Percentiles rank a stretch among this genome's conserved stretches.
phyloP scores from a whole-genome alignment of 257 asterid genomes.

The Mitragyna speciosa region DNA sequence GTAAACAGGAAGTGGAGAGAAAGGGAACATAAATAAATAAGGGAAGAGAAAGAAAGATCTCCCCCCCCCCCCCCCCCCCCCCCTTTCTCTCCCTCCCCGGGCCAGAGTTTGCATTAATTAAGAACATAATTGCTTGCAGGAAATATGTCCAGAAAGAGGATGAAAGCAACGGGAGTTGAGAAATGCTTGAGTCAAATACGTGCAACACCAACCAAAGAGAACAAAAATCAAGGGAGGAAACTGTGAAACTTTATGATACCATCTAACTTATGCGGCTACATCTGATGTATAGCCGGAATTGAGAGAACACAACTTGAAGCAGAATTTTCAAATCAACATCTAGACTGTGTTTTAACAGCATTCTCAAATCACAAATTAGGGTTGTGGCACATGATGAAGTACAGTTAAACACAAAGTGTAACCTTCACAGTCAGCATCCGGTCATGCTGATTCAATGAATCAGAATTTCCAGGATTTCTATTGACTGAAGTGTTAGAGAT shows the following conservation, averaged over 20 bases:
- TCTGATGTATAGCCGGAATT: background rate
- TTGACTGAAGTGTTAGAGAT: no score
- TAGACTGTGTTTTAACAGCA: no score
- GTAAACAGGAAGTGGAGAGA: background rate
- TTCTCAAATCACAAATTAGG: no score
- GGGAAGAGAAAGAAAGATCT: background rate
- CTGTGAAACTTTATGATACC: background rate
- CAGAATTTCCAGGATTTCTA: no score
- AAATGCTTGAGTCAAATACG: background rate
- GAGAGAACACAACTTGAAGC: background rate
- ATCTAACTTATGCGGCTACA: background rate
- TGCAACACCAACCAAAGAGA: background rate
- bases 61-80: no score
- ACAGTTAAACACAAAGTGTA: no score
- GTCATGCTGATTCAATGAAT: no score
- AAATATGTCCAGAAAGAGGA: background rate
- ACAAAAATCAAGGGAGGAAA: background rate
- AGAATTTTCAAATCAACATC: background rate
- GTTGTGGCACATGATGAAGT: no score
- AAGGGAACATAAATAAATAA: background rate
- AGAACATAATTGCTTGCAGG: background rate
- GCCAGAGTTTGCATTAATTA: no score
- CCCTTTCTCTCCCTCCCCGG: no score
- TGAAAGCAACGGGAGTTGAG: background rate
- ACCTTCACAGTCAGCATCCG: no score